Evolutionary conservation across 371 early-diverging fungal species (phyloP).

Genomic region (Conidiobolus incongruus): DNA sequence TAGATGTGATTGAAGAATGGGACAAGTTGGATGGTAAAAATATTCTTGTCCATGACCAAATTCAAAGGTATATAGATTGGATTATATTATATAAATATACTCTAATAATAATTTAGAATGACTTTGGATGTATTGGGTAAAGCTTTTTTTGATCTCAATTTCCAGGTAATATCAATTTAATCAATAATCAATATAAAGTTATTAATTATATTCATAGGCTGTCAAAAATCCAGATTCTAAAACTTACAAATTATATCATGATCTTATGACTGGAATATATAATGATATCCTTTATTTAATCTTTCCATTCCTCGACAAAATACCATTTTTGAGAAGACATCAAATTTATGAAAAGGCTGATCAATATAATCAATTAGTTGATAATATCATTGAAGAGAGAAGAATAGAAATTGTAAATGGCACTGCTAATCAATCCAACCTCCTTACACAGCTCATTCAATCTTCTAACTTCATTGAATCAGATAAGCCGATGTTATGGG

Average conservation of each 20-base stretch:
- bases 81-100: background rate
- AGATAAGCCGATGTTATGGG: no score
- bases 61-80: background rate
- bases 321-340: background rate
- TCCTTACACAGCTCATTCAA: background rate
- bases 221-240: background rate
- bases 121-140: slow-evolving; percentile 4
- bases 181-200: no score
- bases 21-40: background rate
- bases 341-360: background rate
- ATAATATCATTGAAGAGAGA: background rate
- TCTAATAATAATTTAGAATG: slow-evolving; percentile 2
- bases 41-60: no score
- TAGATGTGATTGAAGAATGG: background rate
- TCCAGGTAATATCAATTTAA: background rate
- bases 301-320: background rate
- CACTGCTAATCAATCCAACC: no score
- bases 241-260: background rate
- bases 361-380: background rate
- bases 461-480: no score
- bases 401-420: background rate
- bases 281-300: background rate
- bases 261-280: background rate
- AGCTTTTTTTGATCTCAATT: slow-evolving; percentile 3
- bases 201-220: no score